Conservation (phyloP, 2,329 filamentous ascomycete genomes). For the Botrytis elliptica region DNA sequence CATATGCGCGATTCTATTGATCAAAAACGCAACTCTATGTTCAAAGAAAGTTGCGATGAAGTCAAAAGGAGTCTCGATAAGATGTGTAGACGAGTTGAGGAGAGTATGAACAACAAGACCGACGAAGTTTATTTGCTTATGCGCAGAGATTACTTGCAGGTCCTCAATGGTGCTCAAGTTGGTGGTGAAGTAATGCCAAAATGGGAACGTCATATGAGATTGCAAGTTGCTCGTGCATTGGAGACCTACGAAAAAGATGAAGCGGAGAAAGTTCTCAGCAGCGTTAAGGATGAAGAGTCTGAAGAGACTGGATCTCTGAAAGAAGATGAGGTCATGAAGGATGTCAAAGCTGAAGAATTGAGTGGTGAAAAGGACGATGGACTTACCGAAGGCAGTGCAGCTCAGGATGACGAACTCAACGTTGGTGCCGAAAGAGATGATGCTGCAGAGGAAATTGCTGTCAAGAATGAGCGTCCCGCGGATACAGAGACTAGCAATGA, state of each 20-base stretch:
- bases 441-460: background rate
- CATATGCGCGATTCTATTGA: conserved; percentile 49
- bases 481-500: background rate
- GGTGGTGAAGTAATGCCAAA: conserved; percentile 32
- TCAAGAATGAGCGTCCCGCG: background rate
- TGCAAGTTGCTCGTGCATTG: conserved; percentile 3
- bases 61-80: conserved; percentile 44
- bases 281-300: background rate
- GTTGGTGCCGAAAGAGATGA: background rate
- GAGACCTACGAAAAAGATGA: conserved; percentile 11
- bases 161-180: conserved; percentile 34
- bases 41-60: conserved; percentile 44
- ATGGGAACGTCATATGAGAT: conserved; percentile 30
- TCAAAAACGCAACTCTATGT: conserved; percentile 47
- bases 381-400: background rate
- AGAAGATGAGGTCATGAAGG: background rate
- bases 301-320: background rate
- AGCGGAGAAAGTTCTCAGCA: background rate
- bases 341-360: background rate
- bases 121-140: conserved; percentile 38
- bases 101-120: conserved; percentile 32
- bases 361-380: background rate
- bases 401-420: background rate
- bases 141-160: conserved; percentile 39
- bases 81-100: conserved; percentile 40